Conservation (phyloP, 129 eudicot species). For the Lactuca saligna region DNA sequence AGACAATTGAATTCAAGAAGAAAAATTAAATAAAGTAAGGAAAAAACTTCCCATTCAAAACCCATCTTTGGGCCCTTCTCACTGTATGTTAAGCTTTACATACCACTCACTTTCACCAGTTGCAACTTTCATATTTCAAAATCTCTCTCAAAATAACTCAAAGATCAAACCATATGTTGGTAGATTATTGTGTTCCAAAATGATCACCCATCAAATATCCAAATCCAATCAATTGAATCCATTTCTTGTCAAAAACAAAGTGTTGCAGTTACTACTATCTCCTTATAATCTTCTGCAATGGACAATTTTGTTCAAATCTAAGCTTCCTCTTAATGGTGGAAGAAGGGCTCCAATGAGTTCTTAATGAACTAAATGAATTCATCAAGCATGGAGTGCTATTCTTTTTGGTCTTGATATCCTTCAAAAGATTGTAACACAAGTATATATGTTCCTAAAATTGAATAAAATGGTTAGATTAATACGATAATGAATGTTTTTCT, state of each 20-base stretch:
- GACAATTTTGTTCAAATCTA: constrained; percentile 39
- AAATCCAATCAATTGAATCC: constrained; percentile 38
- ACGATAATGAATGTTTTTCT: not conserved
- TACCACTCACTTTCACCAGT: constrained; percentile 40
- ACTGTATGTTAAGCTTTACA: constrained; percentile 45
- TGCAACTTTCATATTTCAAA: constrained; percentile 32
- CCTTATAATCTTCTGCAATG: constrained; percentile 32
- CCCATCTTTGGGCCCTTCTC: constrained; percentile 24
- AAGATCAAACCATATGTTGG: constrained; percentile 50
- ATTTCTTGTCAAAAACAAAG: constrained; percentile 27
- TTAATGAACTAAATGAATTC: constrained; percentile 18
- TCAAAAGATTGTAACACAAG: constrained; percentile 55
- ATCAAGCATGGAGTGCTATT: constrained; percentile 40
- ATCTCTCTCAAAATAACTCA: constrained; percentile 29
- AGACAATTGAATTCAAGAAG: constrained; percentile 33
- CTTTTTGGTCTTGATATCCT: constrained; percentile 40
- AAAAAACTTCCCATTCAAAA: constrained; percentile 24
- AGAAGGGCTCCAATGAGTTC: constrained; percentile 34
- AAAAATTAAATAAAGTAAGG: not conserved
- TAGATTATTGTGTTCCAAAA: constrained; percentile 29
- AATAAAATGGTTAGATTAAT: constrained; percentile 16
- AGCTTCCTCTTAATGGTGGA: constrained; percentile 53
- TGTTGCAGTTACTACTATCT: constrained; percentile 20
- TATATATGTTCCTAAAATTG: constrained; percentile 42
- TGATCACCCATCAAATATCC: constrained; percentile 25